phyloP scores from a whole-genome alignment of 306 rosid genomes.

The Notholithocarpus densiflorus region DNA sequence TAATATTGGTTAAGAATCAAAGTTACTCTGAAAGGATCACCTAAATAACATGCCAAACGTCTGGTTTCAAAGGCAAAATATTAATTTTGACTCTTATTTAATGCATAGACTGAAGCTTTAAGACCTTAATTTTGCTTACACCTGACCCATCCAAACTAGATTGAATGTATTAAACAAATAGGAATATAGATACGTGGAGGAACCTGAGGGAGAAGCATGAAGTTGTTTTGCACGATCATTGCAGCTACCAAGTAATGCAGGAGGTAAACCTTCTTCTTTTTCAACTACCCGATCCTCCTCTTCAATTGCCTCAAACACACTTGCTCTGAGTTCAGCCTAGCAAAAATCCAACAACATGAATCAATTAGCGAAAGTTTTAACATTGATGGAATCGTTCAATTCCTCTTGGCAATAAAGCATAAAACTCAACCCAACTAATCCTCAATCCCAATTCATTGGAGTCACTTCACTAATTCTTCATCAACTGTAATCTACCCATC shows the following conservation, averaged over 20 bases:
- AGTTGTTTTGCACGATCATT: constrained; percentile 97
- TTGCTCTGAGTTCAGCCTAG: constrained; percentile 96
- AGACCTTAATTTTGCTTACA: neutral
- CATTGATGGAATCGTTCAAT: neutral
- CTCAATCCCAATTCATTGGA: neutral
- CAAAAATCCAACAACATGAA: neutral
- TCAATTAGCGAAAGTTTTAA: neutral
- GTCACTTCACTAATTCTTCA: neutral
- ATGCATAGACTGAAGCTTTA: too few species aligned
- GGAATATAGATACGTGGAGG: neutral
- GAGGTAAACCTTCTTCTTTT: constrained; percentile 88
- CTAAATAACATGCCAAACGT: neutral
- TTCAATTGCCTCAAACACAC: constrained; percentile 97
- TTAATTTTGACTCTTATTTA: neutral
- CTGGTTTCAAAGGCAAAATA: too few species aligned
- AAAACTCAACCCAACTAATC: neutral
- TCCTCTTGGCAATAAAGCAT: neutral
- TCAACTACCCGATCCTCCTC: constrained; percentile 91
- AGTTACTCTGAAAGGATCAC: neutral
- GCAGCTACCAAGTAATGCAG: constrained; percentile 97
- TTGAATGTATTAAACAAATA: neutral
- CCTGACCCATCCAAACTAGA: neutral
- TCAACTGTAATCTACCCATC: neutral
- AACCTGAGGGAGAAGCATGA: constrained; percentile 97
- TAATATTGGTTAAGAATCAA: neutral